Evolutionary conservation across 2,329 filamentous ascomycete genomes (phyloP).

Genomic region (Penicillium sp.): DNA sequence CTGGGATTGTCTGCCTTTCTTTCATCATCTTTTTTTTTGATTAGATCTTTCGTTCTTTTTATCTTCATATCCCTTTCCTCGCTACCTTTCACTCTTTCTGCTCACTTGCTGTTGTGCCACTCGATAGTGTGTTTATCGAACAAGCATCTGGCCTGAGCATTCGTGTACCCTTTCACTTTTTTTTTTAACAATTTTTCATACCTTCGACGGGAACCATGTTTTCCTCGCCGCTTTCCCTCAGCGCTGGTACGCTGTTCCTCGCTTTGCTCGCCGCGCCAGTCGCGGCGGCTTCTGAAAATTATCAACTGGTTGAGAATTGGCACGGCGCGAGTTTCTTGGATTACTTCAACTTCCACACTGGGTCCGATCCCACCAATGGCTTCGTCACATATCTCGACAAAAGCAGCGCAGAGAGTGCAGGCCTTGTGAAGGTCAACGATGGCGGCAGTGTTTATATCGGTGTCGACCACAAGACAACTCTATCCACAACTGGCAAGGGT

Average conservation of each 20-base stretch:
- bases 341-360: constrained; percentile 57
- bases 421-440: constrained; percentile 44
- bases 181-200: not conserved
- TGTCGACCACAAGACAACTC: constrained; percentile 49
- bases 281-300: constrained; percentile 34
- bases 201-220: constrained; percentile 31
- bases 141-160: constrained; percentile 5
- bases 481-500: constrained; percentile 45
- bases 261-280: constrained; percentile 36
- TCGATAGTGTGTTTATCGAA: constrained; percentile 10
- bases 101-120: not conserved
- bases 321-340: constrained; percentile 56
- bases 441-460: constrained; percentile 51
- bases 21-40: constrained; percentile 11
- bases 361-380: constrained; percentile 56
- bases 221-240: constrained; percentile 37
- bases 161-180: not conserved
- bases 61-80: constrained; percentile 16
- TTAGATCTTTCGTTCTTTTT: constrained; percentile 20
- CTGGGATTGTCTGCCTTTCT: constrained; percentile 30
- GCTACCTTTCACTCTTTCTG: constrained; percentile 4
- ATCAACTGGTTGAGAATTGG: constrained; percentile 51
- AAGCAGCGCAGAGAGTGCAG: constrained; percentile 43
- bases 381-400: constrained; percentile 58
- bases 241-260: constrained; percentile 41